Percentiles rank a stretch among this genome's conserved stretches.
Conservation (phyloP, 2,329 filamentous ascomycete species). For the Periglandula ipomoeae region DNA sequence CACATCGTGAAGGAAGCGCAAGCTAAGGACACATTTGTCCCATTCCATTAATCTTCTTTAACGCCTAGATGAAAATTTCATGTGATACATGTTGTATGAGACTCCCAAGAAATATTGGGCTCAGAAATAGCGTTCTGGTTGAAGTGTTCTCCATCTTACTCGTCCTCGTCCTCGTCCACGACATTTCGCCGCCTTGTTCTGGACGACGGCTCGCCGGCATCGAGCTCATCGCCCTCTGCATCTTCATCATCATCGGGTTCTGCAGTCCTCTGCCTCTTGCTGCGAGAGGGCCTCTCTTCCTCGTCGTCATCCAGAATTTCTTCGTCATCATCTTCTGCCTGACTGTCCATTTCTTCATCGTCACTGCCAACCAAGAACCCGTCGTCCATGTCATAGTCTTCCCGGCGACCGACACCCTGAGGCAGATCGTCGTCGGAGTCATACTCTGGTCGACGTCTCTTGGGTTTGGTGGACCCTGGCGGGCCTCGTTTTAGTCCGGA, state of each 20-base stretch:
- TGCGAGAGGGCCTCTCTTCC: slow-evolving; percentile 34
- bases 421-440: slow-evolving; percentile 69
- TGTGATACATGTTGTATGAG: background rate
- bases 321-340: slow-evolving; percentile 57
- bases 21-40: too few relatives aligned
- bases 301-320: slow-evolving; percentile 47
- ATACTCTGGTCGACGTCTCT: slow-evolving; percentile 53
- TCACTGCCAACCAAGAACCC: slow-evolving; percentile 71
- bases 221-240: slow-evolving; percentile 46
- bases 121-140: background rate
- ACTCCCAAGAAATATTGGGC: too few relatives aligned
- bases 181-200: slow-evolving; percentile 44
- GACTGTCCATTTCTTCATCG: slow-evolving; percentile 56
- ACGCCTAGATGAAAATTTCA: background rate
- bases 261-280: slow-evolving; percentile 42
- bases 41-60: background rate
- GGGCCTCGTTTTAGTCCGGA: slow-evolving; percentile 45
- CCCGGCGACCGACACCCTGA: slow-evolving; percentile 50
- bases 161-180: slow-evolving; percentile 45
- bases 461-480: slow-evolving; percentile 38
- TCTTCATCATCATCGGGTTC: slow-evolving; percentile 40
- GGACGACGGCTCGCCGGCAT: slow-evolving; percentile 31
- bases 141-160: background rate
- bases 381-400: slow-evolving; percentile 73
- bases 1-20: too few relatives aligned